Evolutionary conservation across 176 grass and related monocot genomes (phyloP).

Genomic region (Tillandsia leiboldiana): DNA sequence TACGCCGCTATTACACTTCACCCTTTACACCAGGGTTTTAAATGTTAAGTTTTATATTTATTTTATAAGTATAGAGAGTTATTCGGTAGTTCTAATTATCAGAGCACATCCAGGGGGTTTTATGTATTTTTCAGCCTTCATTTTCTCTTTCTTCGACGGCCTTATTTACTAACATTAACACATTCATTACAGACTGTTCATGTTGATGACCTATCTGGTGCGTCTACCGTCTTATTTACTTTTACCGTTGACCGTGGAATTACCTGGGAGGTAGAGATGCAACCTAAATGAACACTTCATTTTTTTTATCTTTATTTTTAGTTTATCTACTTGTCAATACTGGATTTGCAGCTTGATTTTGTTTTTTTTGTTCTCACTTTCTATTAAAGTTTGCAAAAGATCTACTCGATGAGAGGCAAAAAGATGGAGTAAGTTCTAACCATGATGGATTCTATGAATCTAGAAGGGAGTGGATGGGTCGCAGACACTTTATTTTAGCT

Average conservation of each 20-base stretch:
- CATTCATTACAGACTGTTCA: slow-evolving; percentile 66
- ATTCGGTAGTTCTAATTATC: no score
- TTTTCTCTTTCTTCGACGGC: slow-evolving; percentile 4
- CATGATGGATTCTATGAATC: slow-evolving; percentile 95
- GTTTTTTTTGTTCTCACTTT: slow-evolving; percentile 14
- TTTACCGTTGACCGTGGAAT: slow-evolving; percentile 83
- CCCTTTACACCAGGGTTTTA: neutral
- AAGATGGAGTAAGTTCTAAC: slow-evolving; percentile 36
- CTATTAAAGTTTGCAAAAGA: slow-evolving; percentile 50
- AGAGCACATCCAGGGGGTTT: no score
- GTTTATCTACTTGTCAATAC: neutral
- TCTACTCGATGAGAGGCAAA: slow-evolving; percentile 60
- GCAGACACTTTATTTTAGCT: slow-evolving; percentile 74
- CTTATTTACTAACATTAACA: slow-evolving; percentile 19
- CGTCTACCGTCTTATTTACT: slow-evolving; percentile 68
- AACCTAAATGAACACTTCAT: neutral
- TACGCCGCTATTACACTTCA: no score
- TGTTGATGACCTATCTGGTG: slow-evolving; percentile 79
- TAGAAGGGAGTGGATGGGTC: slow-evolving; percentile 97
- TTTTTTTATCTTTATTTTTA: slow-evolving; percentile 4
- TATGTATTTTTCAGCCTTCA: no score
- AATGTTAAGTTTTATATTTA: neutral
- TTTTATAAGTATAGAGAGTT: no score
- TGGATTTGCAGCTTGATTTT: neutral
- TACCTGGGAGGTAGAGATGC: slow-evolving; percentile 74